These are phyloP conservation scores for Eremochloa ophiuroides DNA, from an alignment of 176 grass and related monocot genomes.

Conservation along the genomic window DNA sequence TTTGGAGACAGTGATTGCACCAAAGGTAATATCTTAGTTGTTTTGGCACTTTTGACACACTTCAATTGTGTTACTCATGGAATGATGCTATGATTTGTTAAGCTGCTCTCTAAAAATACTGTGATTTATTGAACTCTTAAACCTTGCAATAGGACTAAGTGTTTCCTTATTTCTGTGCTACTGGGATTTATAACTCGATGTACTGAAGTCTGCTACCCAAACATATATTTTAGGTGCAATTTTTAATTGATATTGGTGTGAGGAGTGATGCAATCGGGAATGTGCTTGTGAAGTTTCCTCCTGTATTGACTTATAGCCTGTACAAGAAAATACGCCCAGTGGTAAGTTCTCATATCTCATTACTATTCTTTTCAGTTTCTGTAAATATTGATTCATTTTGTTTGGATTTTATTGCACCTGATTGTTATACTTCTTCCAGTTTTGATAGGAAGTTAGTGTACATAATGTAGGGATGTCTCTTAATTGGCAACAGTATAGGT, in stretches of 20 bases:
- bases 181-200: background rate
- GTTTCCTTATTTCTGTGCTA: background rate
- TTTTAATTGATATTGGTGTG: constrained; percentile 86
- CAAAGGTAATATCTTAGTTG: constrained; percentile 52
- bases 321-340: constrained; percentile 96
- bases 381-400: background rate
- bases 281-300: constrained; percentile 82
- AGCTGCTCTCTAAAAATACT: background rate
- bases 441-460: background rate
- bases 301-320: constrained; percentile 73
- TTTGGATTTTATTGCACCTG: background rate
- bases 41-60: background rate
- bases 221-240: constrained; percentile 59
- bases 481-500: background rate
- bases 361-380: constrained; percentile 8
- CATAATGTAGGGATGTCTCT: background rate
- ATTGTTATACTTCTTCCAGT: background rate
- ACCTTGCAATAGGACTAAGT: background rate
- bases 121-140: background rate
- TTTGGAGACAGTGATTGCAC: constrained; percentile 82
- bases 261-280: constrained; percentile 71
- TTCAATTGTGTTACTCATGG: background rate
- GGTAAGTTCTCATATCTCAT: constrained; percentile 47
- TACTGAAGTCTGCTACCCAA: constrained; percentile 2
- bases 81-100: background rate